These are phyloP conservation scores for Pythium apleroticum DNA, from an alignment of 352 stramenopile species.

Conservation along the genomic window DNA sequence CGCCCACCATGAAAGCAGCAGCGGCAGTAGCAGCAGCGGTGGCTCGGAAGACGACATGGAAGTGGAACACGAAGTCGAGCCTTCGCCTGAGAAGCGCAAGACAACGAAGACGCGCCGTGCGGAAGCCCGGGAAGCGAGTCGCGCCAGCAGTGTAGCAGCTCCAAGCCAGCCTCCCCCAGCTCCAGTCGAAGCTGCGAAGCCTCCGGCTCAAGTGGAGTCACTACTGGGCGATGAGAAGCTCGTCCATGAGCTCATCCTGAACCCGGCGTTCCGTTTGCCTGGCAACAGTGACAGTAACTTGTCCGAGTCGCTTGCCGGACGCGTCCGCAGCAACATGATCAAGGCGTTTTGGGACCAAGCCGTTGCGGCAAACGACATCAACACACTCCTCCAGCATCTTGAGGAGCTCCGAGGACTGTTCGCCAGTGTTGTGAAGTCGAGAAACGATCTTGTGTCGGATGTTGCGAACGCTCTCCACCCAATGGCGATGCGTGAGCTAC, in stretches of 20 bases:
- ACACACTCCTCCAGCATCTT: slow-evolving; percentile 42
- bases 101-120: background rate
- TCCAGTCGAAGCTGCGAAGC: background rate
- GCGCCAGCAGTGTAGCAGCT: background rate
- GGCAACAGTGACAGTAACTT: background rate
- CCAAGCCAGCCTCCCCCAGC: background rate
- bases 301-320: slow-evolving; percentile 32
- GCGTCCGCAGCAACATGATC: slow-evolving; percentile 52
- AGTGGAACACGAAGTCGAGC: slow-evolving; percentile 24
- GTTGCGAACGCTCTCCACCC: slow-evolving; percentile 42
- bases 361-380: slow-evolving; percentile 43
- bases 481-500: slow-evolving; percentile 34
- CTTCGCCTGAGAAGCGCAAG: slow-evolving; percentile 15
- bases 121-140: background rate
- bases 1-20: background rate
- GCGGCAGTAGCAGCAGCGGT: background rate
- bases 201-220: slow-evolving; percentile 34
- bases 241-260: slow-evolving; percentile 74
- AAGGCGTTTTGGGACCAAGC: slow-evolving; percentile 75
- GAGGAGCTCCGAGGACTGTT: slow-evolving; percentile 57
- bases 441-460: slow-evolving; percentile 33
- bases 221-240: slow-evolving; percentile 61
- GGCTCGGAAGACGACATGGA: slow-evolving; percentile 23
- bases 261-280: slow-evolving; percentile 55
- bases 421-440: slow-evolving; percentile 23